Conservation (phyloP, 2,329 filamentous ascomycete species). For the Cylindrodendrum hubeiense region DNA sequence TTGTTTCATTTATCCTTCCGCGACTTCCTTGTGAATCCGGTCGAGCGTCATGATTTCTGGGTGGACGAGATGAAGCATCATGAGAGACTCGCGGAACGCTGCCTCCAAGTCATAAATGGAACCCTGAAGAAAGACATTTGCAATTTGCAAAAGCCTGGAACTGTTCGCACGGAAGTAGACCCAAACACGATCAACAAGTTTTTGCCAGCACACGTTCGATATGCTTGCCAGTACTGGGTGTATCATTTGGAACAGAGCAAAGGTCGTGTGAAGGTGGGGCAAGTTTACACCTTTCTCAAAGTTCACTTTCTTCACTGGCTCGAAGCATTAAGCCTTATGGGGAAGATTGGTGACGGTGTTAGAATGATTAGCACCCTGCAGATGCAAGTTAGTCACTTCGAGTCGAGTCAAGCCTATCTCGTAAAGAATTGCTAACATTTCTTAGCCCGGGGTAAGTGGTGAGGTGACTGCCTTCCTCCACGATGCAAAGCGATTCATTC, state of each 20-base stretch:
- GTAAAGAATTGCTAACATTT: background rate
- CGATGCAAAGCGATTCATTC: background rate
- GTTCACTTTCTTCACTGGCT: conserved; percentile 5
- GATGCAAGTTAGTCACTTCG: background rate
- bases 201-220: background rate
- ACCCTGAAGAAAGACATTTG: background rate
- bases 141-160: background rate
- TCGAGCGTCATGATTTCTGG: conserved; percentile 50
- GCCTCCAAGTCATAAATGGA: background rate
- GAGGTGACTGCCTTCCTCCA: background rate
- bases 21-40: conserved; percentile 51
- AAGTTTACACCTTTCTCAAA: background rate
- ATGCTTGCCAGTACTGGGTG: background rate
- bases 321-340: background rate
- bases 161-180: background rate
- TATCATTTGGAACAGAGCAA: background rate
- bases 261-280: background rate
- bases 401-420: too few relatives aligned
- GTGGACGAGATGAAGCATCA: background rate
- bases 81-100: background rate
- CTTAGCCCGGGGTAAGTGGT: too few relatives aligned
- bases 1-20: conserved; percentile 48
- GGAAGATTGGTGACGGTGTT: background rate
- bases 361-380: background rate
- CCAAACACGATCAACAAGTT: background rate